These are phyloP conservation scores for Deuterostichococcus epilithicus DNA, from an alignment of 139 green algal species.

Conservation along the genomic window DNA sequence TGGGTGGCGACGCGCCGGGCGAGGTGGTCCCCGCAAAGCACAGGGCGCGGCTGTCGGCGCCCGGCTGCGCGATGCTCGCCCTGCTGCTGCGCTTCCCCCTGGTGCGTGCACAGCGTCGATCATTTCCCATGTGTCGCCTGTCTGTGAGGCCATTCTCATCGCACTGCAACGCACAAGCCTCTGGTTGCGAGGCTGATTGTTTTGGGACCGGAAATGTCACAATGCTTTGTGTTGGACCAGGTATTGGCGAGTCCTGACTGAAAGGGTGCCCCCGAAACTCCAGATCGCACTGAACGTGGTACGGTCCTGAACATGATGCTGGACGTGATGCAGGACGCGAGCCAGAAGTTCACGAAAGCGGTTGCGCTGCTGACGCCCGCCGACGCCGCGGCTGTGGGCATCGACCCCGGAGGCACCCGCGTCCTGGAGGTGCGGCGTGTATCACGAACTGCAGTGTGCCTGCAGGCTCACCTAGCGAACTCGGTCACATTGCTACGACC, in stretches of 20 bases:
- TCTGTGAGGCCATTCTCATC: not conserved
- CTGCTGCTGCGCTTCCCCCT: constrained; percentile 32
- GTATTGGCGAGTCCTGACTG: not conserved
- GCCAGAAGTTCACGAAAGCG: constrained; percentile 22
- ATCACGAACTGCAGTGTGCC: not conserved
- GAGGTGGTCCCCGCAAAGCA: not conserved
- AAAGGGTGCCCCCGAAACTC: not conserved
- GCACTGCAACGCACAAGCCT: not conserved
- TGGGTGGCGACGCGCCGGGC: constrained; percentile 2
- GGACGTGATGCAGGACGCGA: constrained; percentile 18
- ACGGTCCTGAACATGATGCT: constrained; percentile 19
- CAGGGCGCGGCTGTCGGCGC: constrained; percentile 32
- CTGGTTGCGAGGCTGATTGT: not conserved
- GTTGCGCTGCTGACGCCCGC: constrained; percentile 20
- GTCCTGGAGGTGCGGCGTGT: constrained; percentile 41
- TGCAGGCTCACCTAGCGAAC: no score
- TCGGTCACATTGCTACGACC: no score
- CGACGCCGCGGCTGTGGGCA: constrained; percentile 25
- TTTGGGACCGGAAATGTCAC: not conserved
- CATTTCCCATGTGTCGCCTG: not conserved
- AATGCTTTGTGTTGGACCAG: not conserved
- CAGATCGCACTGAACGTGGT: not conserved
- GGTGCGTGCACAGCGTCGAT: not conserved
- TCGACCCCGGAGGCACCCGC: constrained; percentile 55
- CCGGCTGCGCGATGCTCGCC: constrained; percentile 52